A percentile compares a stretch with the other conserved stretches of the same genome.
Evolutionary conservation across 441 rosid species (phyloP).

Genomic region (Eruca vesicaria): DNA sequence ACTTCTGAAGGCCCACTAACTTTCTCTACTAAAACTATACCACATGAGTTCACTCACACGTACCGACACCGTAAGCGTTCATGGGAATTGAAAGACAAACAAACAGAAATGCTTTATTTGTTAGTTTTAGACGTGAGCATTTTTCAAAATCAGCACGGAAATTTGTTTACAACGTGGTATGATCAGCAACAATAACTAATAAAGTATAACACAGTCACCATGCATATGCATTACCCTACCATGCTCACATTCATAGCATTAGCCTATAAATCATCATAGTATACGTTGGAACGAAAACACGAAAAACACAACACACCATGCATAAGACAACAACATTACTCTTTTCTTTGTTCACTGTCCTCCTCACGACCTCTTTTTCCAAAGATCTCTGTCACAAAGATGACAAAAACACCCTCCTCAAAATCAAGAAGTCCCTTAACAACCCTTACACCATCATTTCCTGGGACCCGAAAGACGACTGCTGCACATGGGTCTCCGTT

Average conservation of each 20-base stretch:
- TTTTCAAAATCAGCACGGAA: background rate
- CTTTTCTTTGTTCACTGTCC: constrained; percentile 22
- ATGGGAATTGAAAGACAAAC: background rate
- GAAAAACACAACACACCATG: background rate
- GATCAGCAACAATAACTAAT: background rate
- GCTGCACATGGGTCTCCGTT: constrained; percentile 71
- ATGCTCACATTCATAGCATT: background rate
- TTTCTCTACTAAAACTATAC: background rate
- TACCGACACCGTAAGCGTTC: background rate
- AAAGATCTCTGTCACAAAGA: constrained; percentile 41
- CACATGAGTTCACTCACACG: background rate
- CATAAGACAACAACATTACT: constrained; percentile 6
- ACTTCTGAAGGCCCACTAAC: background rate
- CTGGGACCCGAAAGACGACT: constrained; percentile 56
- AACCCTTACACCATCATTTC: constrained; percentile 54
- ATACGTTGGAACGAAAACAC: background rate
- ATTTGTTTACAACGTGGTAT: background rate
- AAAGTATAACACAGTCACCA: background rate
- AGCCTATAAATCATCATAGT: background rate
- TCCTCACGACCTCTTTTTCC: constrained; percentile 27
- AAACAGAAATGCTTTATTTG: background rate
- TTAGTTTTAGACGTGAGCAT: background rate
- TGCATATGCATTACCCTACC: background rate
- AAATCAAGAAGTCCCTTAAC: constrained; percentile 40
- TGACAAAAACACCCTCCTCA: constrained; percentile 45